Base-by-base conservation (phyloP, 129 eudicot genomes). In the Sambucus nigra region DNA sequence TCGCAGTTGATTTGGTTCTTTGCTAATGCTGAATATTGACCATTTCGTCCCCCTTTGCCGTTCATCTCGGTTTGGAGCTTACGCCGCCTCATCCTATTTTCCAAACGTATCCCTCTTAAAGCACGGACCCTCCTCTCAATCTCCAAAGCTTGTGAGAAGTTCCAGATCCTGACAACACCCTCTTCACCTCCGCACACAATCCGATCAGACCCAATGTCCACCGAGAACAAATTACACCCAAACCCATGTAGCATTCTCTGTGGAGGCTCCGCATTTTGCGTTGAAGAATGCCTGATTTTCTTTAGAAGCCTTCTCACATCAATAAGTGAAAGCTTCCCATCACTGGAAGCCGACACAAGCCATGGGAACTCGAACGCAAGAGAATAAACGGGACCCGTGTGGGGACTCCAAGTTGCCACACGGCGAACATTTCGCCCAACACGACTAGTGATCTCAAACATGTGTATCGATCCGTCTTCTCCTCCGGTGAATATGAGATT, bases 281-380 rank as follows among this genome's bases (percentile, higher is more conserved):
- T 59, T 25, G 73, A 39, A 44, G 72, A 67, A 33, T 54, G 59
- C 59, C 41, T 63, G 59, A 64, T 76, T 18, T 62, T 69, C 75
- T 82, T 92, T 78, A 92, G 33, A 48, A 92, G 74, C 80, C 80
- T 80, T 59, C 99, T 70, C 25, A 86, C 94, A 66, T 92, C 99
- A 57, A 86, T 92, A 8, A 92, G 96, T 10, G 94, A 72, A 24
- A 92, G 78, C 55, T 67, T 86, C 33, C 99, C 96, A 53, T 92
- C 99, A 63, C 91, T 75, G 0, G 99, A 82, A 59, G 87, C 89
- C 14, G 95, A 91, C 33, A 86, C 99, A 12, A 86, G 82, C 99
- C 99, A 91, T 5, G 99, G 99, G 56, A 86, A 91, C 76, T 91
- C 99, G 47, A 91, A 91, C 0, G 95, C 81, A 57, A 91, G 95